Evolutionary conservation across 2,329 filamentous ascomycete genomes (phyloP).

Genomic region (Aspergillus fijiensis): DNA sequence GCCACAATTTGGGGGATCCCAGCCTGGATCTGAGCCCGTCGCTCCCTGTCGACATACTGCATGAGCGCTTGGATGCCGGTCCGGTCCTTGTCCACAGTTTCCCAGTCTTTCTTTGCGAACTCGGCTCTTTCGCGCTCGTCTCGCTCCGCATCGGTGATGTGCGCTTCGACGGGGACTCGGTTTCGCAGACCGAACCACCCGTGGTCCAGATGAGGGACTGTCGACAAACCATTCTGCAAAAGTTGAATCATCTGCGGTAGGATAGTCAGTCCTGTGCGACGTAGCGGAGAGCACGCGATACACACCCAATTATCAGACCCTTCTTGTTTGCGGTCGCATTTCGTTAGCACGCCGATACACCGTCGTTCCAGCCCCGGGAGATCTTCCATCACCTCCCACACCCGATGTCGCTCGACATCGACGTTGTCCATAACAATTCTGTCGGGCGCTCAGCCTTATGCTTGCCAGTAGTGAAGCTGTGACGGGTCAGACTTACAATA

Average conservation of each 20-base stretch:
- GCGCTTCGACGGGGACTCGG: background rate
- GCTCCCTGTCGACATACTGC: conserved; percentile 18
- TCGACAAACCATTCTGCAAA: conserved; percentile 16
- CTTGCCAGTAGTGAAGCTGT: too few relatives aligned
- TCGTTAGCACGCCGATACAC: conserved; percentile 18
- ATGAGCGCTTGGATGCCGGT: conserved; percentile 15
- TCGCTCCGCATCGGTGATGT: conserved; percentile 10
- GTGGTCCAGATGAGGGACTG: conserved; percentile 14
- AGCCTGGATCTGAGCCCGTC: conserved; percentile 15
- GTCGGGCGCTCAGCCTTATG: background rate
- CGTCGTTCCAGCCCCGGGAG: conserved; percentile 11
- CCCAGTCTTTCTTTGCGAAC: too few relatives aligned
- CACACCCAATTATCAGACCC: background rate
- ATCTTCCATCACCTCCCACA: background rate
- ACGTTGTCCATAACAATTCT: conserved; percentile 19
- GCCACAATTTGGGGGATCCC: conserved; percentile 16
- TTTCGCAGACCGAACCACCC: background rate
- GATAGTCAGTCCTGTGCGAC: background rate
- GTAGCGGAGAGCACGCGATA: background rate
- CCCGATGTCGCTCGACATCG: conserved; percentile 17
- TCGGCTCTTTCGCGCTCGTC: conserved; percentile 10
- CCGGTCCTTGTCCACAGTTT: conserved; percentile 4
- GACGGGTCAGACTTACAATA: conserved; percentile 2
- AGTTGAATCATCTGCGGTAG: conserved; percentile 18
- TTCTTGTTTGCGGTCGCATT: conserved; percentile 10